Evolutionary conservation across 805 yeast genomes (phyloP).

Genomic region (Cyberlindnera mississippiensis): DNA sequence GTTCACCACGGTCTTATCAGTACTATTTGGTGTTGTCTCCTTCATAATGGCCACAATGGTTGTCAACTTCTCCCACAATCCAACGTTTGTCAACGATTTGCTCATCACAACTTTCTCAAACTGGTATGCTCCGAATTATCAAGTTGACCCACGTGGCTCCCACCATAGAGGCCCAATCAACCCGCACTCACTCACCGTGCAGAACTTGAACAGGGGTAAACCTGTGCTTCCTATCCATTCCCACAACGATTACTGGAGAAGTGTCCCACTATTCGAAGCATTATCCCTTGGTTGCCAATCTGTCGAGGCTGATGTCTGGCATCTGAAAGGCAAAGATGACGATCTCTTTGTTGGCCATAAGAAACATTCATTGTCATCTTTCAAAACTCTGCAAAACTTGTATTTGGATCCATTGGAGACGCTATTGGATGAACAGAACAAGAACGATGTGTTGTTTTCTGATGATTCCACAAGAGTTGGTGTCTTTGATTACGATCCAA

Average conservation of each 20-base stretch:
- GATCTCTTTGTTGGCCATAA: constrained; percentile 64
- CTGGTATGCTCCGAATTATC: background rate
- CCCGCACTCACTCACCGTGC: constrained; percentile 5
- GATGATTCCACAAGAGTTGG: constrained; percentile 10
- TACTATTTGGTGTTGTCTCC: background rate
- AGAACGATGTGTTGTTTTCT: constrained; percentile 12
- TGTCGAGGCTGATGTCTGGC: constrained; percentile 68
- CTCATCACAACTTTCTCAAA: constrained; percentile 1
- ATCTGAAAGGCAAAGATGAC: constrained; percentile 18
- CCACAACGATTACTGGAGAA: constrained; percentile 69
- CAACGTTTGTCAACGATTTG: constrained; percentile 10
- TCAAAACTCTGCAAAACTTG: constrained; percentile 43
- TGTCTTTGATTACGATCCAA: constrained; percentile 35
- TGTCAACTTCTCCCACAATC: constrained; percentile 9
- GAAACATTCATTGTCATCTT: constrained; percentile 38
- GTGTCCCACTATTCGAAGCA: constrained; percentile 55
- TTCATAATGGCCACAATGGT: constrained; percentile 2
- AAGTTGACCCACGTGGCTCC: background rate
- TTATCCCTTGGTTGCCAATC: constrained; percentile 47
- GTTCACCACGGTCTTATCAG: constrained; percentile 2
- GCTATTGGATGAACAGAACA: constrained; percentile 42
- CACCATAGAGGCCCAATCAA: background rate
- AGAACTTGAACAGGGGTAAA: constrained; percentile 9
- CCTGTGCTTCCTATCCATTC: constrained; percentile 45
- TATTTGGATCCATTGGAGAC: constrained; percentile 51